Conservation (phyloP, 345 rosid species). For the Linum usitatissimum region DNA sequence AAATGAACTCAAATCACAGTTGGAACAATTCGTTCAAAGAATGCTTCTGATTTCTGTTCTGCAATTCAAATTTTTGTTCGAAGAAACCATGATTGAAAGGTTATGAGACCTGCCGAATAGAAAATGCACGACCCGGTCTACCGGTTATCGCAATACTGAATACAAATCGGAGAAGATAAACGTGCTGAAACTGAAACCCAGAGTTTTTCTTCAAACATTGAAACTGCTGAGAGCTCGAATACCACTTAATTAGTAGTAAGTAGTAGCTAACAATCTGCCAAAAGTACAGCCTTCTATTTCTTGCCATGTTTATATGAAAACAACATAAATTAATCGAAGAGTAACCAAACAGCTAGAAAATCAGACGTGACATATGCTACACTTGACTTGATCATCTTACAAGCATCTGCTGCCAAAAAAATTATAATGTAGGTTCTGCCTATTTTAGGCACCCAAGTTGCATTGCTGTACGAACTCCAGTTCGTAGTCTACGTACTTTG, state of each 20-base stretch:
- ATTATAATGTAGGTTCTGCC: neutral
- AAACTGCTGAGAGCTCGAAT: neutral
- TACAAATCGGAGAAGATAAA: too few relatives aligned
- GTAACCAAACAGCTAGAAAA: neutral
- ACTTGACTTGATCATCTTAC: neutral
- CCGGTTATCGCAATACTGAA: too few relatives aligned
- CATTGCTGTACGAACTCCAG: conserved; percentile 84
- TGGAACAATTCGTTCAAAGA: too few relatives aligned
- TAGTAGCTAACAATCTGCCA: neutral
- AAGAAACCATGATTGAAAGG: too few relatives aligned
- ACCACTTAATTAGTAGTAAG: neutral
- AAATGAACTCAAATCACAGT: too few relatives aligned
- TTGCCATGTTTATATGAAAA: neutral
- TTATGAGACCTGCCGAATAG: too few relatives aligned
- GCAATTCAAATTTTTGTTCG: too few relatives aligned
- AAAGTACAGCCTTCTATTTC: neutral
- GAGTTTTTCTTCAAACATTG: neutral
- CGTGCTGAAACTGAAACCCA: neutral
- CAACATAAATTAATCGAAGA: neutral
- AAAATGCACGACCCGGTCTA: too few relatives aligned
- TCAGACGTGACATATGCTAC: neutral
- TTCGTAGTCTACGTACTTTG: conserved; percentile 73
- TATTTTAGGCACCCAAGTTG: conserved; percentile 62
- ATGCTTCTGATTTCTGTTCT: too few relatives aligned
- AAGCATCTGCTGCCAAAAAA: neutral